These are phyloP conservation scores for Saururus chinensis DNA, from an alignment of 164 flowering plant genomes.

Conservation along the genomic window DNA sequence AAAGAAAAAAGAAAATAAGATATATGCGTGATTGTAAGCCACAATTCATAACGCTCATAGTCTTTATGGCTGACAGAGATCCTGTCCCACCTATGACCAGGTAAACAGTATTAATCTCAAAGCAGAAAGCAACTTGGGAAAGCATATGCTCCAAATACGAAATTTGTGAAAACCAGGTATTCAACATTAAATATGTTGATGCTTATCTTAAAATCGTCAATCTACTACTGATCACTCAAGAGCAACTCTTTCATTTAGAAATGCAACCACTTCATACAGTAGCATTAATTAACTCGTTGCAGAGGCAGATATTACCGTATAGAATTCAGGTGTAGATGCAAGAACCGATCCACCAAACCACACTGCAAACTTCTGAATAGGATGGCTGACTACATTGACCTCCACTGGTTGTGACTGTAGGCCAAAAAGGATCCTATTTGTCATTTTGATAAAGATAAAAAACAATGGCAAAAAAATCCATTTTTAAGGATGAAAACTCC, in stretches of 20 bases:
- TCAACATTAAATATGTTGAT: background rate
- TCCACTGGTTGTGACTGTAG: slow-evolving; percentile 86
- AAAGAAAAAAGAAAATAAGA: no score
- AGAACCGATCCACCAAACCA: slow-evolving; percentile 99
- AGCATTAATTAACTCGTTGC: background rate
- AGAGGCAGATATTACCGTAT: slow-evolving; percentile 32
- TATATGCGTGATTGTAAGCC: no score
- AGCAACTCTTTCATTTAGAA: background rate
- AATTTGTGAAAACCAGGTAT: background rate
- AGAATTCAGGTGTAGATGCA: slow-evolving; percentile 97
- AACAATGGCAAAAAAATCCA: background rate
- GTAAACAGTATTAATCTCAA: background rate
- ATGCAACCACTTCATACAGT: background rate
- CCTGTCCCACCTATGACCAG: background rate
- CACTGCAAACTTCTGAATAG: slow-evolving; percentile 93
- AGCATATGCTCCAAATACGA: no score
- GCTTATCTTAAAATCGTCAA: background rate
- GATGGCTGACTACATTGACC: slow-evolving; percentile 98
- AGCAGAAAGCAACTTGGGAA: background rate
- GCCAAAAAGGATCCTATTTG: slow-evolving; percentile 1
- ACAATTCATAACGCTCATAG: no score
- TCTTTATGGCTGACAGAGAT: background rate
- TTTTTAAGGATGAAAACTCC: slow-evolving; percentile 5
- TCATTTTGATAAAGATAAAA: background rate
- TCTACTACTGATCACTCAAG: background rate